A percentile compares a stretch with the other conserved stretches of the same genome.
phyloP scores from a whole-genome alignment of 2,329 filamentous ascomycete species.

The Pyricularia sp. region DNA sequence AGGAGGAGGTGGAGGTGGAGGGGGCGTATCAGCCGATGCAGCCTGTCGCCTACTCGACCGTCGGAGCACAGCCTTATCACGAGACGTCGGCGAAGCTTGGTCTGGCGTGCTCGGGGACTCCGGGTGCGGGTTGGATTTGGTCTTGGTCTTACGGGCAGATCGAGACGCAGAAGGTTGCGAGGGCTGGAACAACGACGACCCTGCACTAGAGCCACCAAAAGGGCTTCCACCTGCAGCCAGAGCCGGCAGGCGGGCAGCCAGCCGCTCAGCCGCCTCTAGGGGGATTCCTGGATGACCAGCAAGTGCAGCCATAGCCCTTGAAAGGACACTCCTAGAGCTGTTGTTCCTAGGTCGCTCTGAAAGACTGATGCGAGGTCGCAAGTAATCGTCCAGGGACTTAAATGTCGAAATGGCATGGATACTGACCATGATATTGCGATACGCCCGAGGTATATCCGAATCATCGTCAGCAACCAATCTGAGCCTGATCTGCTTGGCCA shows the following conservation, averaged over 20 bases:
- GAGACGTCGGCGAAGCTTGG: slow-evolving; percentile 33
- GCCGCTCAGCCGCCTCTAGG: slow-evolving; percentile 29
- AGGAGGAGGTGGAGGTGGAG: slow-evolving; percentile 36
- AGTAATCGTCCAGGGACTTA: slow-evolving; percentile 90
- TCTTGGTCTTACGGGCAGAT: slow-evolving; percentile 31
- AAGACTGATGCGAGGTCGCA: slow-evolving; percentile 75
- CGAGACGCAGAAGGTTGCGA: slow-evolving; percentile 29
- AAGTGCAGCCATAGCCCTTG: slow-evolving; percentile 61
- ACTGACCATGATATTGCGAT: slow-evolving; percentile 92
- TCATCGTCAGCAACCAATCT: slow-evolving; percentile 82
- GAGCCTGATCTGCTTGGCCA: slow-evolving; percentile 87
- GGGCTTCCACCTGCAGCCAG: slow-evolving; percentile 1
- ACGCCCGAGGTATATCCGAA: slow-evolving; percentile 75
- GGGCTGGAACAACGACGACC: slow-evolving; percentile 22
- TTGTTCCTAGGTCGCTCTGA: slow-evolving; percentile 59
- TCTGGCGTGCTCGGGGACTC: slow-evolving; percentile 28
- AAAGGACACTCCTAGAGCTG: slow-evolving; percentile 37
- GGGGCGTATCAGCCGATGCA: slow-evolving; percentile 36
- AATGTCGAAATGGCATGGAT: slow-evolving; percentile 98
- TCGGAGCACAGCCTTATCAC: slow-evolving; percentile 45
- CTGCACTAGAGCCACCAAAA: slow-evolving; percentile 9
- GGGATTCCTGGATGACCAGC: slow-evolving; percentile 53
- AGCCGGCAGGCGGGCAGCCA: slow-evolving; percentile 28
- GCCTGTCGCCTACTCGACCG: slow-evolving; percentile 51
- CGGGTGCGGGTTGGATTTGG: slow-evolving; percentile 16